Base-by-base conservation (phyloP, 1,139 yeast genomes). In the Debaryomyces coudertii region DNA sequence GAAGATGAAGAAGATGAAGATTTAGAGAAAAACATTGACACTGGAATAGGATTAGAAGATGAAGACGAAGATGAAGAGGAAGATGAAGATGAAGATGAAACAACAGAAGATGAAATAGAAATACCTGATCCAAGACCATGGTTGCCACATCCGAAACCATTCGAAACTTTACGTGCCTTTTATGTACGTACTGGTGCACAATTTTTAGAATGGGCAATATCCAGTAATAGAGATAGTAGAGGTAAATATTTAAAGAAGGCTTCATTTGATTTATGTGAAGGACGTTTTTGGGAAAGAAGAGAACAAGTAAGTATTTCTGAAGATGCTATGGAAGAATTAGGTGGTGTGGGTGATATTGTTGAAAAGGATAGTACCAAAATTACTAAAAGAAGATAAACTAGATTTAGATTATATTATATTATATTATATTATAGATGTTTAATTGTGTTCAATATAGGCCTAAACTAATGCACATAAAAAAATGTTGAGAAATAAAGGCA, bases 261-360 rank as follows among this genome's bases (percentile, higher is more conserved):
- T 35, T 87, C 97, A 0, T 93, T 93, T 63, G 97, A 90, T 55
- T 69, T 92, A 50, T 87, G 95, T 64, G 96, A 92, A 67, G 95
- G 86, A 53, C 81, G 98, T 70, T 93, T 96, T 95, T 93, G 98
- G 98, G 98, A 93, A 63, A 86, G 98, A 71, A 84, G 98, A 70
- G 98, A 93, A 61, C 95, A 86, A 57, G 85, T 92, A 20, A 84
- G 96, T 60, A 77, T 83, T 34, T 88, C 90, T 40, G 99, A 93
- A 68, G 98, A 92, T 57, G 82, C 82, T 60, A 70, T 89, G 61
- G 98, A 92, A 66, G 96, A 90, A 55, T 62, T 87, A 65, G 96
- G 96, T 44, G 97, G 96, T 47, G 93, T 90, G 49, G 96, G 89
- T 20, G 96, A 89, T 51, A 85, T 92, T 35, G 71, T 93, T n/a